Evolutionary conservation across 192 early-diverging fungal species (phyloP).

Genomic region (Coemansia erecta): DNA sequence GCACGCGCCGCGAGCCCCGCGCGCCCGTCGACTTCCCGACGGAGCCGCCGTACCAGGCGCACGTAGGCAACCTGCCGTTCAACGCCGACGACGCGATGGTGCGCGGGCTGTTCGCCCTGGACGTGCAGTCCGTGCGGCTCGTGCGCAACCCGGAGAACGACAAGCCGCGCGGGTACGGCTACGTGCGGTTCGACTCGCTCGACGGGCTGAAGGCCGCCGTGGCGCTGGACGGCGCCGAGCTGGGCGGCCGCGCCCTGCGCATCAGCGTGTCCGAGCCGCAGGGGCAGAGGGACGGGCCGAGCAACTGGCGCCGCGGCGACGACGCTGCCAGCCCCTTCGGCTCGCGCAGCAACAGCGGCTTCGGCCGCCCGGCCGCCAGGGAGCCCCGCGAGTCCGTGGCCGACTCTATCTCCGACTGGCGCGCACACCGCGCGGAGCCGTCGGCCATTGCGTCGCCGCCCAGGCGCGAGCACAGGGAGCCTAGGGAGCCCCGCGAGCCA

Average conservation of each 20-base stretch:
- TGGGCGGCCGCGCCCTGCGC: slow-evolving; percentile 70
- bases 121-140: slow-evolving; percentile 79
- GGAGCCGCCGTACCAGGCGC: slow-evolving; percentile 83
- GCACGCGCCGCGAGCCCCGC: slow-evolving; percentile 19
- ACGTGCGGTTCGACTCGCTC: slow-evolving; percentile 87
- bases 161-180: slow-evolving; percentile 90
- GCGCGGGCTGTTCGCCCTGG: slow-evolving; percentile 65
- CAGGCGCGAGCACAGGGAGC: slow-evolving; percentile 8
- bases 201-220: slow-evolving; percentile 83
- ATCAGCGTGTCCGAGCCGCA: slow-evolving; percentile 84
- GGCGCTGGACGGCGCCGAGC: slow-evolving; percentile 49
- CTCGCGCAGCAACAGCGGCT: slow-evolving; percentile 37
- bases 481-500: slow-evolving; percentile 5
- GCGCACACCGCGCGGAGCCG: slow-evolving; percentile 27
- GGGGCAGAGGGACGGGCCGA: slow-evolving; percentile 16
- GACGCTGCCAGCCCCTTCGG: slow-evolving; percentile 20
- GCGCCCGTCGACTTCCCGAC: slow-evolving; percentile 70
- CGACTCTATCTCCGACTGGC: slow-evolving; percentile 31
- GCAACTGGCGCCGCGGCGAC: slow-evolving; percentile 35
- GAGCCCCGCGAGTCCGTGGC: slow-evolving; percentile 23
- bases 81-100: slow-evolving; percentile 76
- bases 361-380: slow-evolving; percentile 14
- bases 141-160: slow-evolving; percentile 75
- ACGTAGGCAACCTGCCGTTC: slow-evolving; percentile 89
- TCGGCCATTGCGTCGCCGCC: slow-evolving; percentile 3